Base-by-base conservation (phyloP, 768 basidiomycete species). In the Lentinus brumalis region DNA sequence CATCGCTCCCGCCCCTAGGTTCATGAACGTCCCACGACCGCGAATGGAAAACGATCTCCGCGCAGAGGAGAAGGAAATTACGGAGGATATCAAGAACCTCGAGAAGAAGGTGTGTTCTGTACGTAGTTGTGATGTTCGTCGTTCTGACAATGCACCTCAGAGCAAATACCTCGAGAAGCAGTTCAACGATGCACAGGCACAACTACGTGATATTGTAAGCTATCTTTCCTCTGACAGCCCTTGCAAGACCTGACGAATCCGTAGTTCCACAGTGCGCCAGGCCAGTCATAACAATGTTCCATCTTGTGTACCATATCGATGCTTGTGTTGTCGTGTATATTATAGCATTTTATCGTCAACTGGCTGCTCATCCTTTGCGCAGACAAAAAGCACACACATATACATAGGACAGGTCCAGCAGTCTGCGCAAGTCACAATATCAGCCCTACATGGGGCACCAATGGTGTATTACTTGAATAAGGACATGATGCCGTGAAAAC, bases 141-240 rank as follows among this genome's bases (percentile, higher is more conserved):
- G 0, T n/a, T 45, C 11, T 21, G 14, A 50, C 39, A 26, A 38
- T 53, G 59, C 32, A 63, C 26, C 0, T 3, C 44, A 95, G 93
- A 81, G 86, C 29, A 96, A 96, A 75, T 96, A 89, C 73, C 81
- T 97, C 2, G 95, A 97, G 74, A 96, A 96, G 69, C 94, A 96
- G 70, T 92, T 90, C 71, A 91, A 88, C 57, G 94, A 96, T 66
- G 93, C 95, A 2, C 92, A 96, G 75, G 78, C 78, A 21, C 94
- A 95, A 70, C 77, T 96, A 53, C 85, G 89, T 46, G 92, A 94
- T 71, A 94, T 94, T 32, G 92, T 93, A 67, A 58, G 64, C 35
- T 30, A 1, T 12, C 44, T 59, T 10, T 31, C 50, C 11, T n/a
- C 11, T 18, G 31, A 49, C 12, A 14, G 3, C 10, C 7, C 10